phyloP scores from a whole-genome alignment of 1,284 basidiomycete genomes.

The Erythrobasidium hasegawianum region DNA sequence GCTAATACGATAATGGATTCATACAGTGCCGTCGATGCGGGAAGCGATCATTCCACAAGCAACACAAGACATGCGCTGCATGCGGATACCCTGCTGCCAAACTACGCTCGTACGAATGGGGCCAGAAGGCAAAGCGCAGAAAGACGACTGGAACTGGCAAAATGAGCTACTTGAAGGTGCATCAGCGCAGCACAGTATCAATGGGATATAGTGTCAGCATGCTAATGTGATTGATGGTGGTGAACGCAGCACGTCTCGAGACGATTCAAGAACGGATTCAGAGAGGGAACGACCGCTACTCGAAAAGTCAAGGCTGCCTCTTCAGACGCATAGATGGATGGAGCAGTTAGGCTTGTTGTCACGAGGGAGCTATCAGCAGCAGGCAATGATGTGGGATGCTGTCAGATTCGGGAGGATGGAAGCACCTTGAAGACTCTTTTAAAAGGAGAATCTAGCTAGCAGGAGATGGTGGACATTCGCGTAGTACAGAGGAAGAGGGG shows the following conservation, averaged over 20 bases:
- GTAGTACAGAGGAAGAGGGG: background rate
- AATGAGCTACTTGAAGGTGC: conserved; percentile 84
- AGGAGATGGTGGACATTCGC: too few relatives aligned
- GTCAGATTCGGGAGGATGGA: too few relatives aligned
- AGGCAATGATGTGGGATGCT: too few relatives aligned
- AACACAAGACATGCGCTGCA: conserved; percentile 93
- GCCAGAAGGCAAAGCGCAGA: conserved; percentile 97
- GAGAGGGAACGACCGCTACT: conserved; percentile 68
- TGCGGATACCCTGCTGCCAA: conserved; percentile 97
- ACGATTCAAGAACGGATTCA: conserved; percentile 92
- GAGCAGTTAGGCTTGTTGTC: too few relatives aligned
- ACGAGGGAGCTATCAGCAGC: too few relatives aligned
- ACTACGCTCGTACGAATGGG: conserved; percentile 95
- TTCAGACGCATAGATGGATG: conserved; percentile 18
- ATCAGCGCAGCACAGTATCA: background rate
- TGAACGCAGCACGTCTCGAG: conserved; percentile 64
- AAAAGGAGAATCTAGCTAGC: too few relatives aligned
- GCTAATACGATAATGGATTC: conserved; percentile 11
- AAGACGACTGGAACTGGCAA: conserved; percentile 87
- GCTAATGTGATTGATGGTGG: too few relatives aligned
- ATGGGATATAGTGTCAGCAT: too few relatives aligned
- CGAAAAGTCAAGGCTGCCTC: conserved; percentile 53
- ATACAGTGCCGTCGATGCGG: conserved; percentile 84
- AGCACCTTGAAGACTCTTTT: too few relatives aligned
- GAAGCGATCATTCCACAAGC: conserved; percentile 87